Conservation (phyloP, 2,329 filamentous ascomycete genomes). For the Alternaria viburni region DNA sequence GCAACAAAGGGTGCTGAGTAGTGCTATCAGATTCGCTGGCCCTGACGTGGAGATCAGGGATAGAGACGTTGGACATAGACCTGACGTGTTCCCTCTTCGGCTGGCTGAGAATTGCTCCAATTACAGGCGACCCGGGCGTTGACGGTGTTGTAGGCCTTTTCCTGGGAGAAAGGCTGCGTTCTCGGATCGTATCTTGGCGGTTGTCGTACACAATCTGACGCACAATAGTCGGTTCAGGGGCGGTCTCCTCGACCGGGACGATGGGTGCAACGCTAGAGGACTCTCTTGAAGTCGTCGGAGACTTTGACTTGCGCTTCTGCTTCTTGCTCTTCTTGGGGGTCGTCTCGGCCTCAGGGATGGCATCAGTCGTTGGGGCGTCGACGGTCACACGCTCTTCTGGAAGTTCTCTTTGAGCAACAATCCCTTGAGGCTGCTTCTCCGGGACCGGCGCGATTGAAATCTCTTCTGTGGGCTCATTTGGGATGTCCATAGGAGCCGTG, state of each 20-base stretch:
- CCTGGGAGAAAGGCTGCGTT: background rate
- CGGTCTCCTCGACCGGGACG: background rate
- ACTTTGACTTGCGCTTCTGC: conserved; percentile 25
- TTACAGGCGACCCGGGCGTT: background rate
- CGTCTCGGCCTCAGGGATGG: conserved; percentile 3
- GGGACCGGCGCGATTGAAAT: background rate
- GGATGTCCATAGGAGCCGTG: background rate
- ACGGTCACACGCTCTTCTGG: background rate
- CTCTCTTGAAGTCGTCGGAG: conserved; percentile 1
- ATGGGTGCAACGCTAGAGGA: background rate
- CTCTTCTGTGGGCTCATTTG: background rate
- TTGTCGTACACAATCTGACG: background rate
- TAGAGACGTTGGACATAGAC: conserved; percentile 9
- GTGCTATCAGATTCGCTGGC: background rate
- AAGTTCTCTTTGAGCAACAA: background rate
- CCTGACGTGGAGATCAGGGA: background rate
- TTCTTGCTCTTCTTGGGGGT: conserved; percentile 23
- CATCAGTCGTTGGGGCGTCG: background rate
- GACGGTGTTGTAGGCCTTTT: conserved; percentile 7
- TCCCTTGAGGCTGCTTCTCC: background rate
- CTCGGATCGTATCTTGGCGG: background rate
- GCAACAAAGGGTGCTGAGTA: conserved; percentile 25
- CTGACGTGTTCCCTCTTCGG: conserved; percentile 28
- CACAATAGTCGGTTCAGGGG: background rate
- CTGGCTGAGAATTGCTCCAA: conserved; percentile 12